phyloP scores from a whole-genome alignment of 305 asterid genomes.

The Fraxinus dipetala region DNA sequence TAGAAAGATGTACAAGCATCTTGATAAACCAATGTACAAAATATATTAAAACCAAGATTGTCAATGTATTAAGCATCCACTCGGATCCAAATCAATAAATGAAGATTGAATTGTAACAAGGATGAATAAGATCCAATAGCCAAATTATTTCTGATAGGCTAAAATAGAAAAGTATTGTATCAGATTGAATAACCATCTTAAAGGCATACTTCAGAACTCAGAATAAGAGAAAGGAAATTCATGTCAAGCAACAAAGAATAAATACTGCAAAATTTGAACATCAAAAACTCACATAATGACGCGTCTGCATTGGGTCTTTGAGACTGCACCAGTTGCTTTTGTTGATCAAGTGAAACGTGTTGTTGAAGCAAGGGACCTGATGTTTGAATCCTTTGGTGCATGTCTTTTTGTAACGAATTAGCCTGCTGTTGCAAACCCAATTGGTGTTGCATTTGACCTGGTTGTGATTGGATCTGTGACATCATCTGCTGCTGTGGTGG shows the following conservation, averaged over 20 bases:
- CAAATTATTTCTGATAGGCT: neutral
- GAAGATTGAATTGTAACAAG: neutral
- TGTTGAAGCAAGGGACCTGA: constrained; percentile 81
- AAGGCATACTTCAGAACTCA: constrained; percentile 2
- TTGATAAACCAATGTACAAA: neutral
- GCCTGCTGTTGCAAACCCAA: constrained; percentile 70
- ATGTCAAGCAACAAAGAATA: constrained; percentile 11
- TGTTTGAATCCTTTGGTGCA: constrained; percentile 76
- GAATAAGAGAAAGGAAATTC: constrained; percentile 3
- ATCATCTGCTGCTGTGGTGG: constrained; percentile 75
- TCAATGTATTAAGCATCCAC: neutral
- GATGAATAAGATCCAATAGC: neutral
- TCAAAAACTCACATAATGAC: constrained; percentile 55
- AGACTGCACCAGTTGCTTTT: constrained; percentile 71
- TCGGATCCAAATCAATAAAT: neutral
- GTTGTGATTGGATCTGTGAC: constrained; percentile 82
- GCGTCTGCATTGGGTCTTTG: constrained; percentile 68
- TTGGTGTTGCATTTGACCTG: constrained; percentile 69
- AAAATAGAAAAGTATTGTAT: neutral
- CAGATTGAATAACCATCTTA: neutral
- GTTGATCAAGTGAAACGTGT: constrained; percentile 67
- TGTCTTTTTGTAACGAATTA: constrained; percentile 61
- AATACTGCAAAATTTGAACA: constrained; percentile 10
- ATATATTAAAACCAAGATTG: neutral
- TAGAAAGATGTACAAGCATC: neutral